Evolutionary conservation across 331 rosid genomes (phyloP), one percentile per base, ranked within the genome.

Genomic region (Spiraea crenata): DNA sequence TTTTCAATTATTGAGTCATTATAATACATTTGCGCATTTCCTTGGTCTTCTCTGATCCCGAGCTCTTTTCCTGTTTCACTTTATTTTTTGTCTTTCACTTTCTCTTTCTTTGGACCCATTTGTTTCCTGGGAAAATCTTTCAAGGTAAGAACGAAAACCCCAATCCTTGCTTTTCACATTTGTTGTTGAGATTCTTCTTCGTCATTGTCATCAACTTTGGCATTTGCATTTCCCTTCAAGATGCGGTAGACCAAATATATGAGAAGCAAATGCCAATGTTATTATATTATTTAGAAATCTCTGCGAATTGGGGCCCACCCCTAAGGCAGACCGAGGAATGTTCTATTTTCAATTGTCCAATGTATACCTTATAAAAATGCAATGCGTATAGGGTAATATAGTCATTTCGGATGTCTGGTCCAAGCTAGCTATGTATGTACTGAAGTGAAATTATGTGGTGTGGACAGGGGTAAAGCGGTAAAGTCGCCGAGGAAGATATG

Each of bases 31-130:
- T 63, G 57, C 70, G 45, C 61, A 62, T 71, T 80, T 80, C 81
- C 83, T 73, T 74, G 77, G 84, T 86, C 86, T 79, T 83, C 96
- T 83, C 91, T 79, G 93, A 91, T 91, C 97, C 96, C 96, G 89
- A 38, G 64, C 74, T 70, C 82, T 59, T 79, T 84, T 85, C 85
- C 81, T 79, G 69, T 78, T 60, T 45, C 61, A 46, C 77, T 69
- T 78, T 63, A 16, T 39, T 39, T 60, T 88, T 57, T 57, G 34
- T 34, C 13, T 84, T 74, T 35, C 31, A 25, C 84, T 74, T 40
- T 75, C 85, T 69, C 77, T 86, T 62, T 74, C 64, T 82, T 71
- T 74, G 88, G 88, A 85, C 95, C 95, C 85, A 69, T 81, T 77
- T 78, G 82, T 81, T 83, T 71, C 76, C 89, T 46, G 50, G 62